These are phyloP conservation scores for Plasmodium knowlesi DNA, from an alignment of 169 alveolate genomes.

Conservation along the genomic window DNA sequence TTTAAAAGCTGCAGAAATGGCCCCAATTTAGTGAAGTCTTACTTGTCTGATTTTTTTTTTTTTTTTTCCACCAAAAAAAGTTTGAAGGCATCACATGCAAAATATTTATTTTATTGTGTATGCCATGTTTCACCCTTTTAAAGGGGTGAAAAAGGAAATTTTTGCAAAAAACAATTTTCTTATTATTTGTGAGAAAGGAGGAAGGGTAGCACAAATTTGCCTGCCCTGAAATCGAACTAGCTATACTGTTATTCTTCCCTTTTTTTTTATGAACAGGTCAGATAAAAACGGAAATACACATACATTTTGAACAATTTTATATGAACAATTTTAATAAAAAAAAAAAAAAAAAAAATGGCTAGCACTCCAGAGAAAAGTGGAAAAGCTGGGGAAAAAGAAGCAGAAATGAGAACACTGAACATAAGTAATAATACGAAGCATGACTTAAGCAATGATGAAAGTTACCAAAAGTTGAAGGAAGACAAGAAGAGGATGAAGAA, in stretches of 20 bases:
- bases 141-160: neutral
- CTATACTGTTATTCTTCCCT: neutral
- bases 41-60: slow-evolving; percentile 1
- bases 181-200: neutral
- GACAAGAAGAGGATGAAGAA: slow-evolving; percentile 66
- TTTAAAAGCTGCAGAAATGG: neutral
- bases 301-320: neutral
- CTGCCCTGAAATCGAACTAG: neutral
- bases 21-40: neutral
- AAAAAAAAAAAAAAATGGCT: slow-evolving; percentile 32
- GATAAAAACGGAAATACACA: neutral
- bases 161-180: neutral
- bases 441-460: slow-evolving; percentile 38
- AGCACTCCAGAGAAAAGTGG: slow-evolving; percentile 3
- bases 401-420: neutral
- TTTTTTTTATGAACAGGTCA: neutral
- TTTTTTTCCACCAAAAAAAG: neutral
- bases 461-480: slow-evolving; percentile 48
- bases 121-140: neutral
- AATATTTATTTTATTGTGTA: neutral
- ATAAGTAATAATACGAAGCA: neutral
- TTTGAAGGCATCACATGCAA: neutral
- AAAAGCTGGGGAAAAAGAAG: slow-evolving; percentile 10
- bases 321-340: slow-evolving; percentile 1
- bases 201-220: neutral